Evolutionary conservation across 306 rosid species (phyloP).

Genomic region (Sesbania bispinosa): DNA sequence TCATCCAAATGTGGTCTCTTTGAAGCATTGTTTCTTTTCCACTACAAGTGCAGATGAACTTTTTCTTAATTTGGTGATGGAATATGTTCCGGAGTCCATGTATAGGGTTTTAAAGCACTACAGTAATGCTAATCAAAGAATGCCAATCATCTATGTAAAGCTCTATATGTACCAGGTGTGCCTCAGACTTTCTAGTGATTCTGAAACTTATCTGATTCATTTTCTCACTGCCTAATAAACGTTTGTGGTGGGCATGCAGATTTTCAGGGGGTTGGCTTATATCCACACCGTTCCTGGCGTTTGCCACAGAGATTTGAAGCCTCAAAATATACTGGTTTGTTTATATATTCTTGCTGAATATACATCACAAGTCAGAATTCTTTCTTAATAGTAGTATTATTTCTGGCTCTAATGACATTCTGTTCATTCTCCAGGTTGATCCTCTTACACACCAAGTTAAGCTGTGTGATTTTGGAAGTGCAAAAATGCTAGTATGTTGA

Average conservation of each 20-base stretch:
- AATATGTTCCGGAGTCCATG: constrained; percentile 92
- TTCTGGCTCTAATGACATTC: constrained; percentile 15
- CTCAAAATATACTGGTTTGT: constrained; percentile 90
- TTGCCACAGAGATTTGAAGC: constrained; percentile 97
- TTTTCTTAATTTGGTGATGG: constrained; percentile 96
- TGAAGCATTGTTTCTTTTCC: constrained; percentile 97
- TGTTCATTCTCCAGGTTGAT: constrained; percentile 69
- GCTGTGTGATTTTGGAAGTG: constrained; percentile 97
- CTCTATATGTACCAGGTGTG: constrained; percentile 91
- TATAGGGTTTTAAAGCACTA: constrained; percentile 81
- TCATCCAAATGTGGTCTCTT: constrained; percentile 83
- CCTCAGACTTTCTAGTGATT: neutral
- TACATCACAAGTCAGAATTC: neutral
- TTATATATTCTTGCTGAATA: constrained; percentile 13
- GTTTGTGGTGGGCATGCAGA: constrained; percentile 40
- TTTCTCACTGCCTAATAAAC: constrained; percentile 14
- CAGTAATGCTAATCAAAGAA: constrained; percentile 73
- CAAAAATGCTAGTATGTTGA: constrained; percentile 82
- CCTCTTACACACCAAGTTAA: constrained; percentile 94
- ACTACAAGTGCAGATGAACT: constrained; percentile 88
- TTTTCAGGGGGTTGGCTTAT: constrained; percentile 90
- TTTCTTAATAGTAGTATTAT: too few species aligned
- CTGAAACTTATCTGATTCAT: neutral
- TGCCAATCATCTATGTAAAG: constrained; percentile 85
- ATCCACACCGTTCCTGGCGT: constrained; percentile 88